Percentiles rank a stretch among this genome's conserved stretches.
These are phyloP conservation scores for Amniculicola lignicola DNA, from an alignment of 495 filamentous ascomycete genomes.

Conservation along the genomic window DNA sequence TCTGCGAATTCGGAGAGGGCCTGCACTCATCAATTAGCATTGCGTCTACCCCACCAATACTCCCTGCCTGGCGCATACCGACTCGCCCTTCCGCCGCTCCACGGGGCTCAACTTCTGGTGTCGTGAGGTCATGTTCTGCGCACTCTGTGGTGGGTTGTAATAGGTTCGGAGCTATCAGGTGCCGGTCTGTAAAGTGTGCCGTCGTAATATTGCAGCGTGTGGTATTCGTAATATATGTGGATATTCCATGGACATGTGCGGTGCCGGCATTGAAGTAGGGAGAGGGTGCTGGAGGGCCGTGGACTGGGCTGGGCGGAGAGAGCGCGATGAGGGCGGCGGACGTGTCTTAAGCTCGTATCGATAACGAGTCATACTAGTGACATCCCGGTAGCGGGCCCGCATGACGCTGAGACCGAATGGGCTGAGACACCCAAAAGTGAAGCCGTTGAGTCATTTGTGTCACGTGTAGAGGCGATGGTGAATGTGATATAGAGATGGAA, in stretches of 20 bases:
- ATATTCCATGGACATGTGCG: constrained; percentile 18
- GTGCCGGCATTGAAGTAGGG: constrained; percentile 21
- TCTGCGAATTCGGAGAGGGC: constrained; percentile 96
- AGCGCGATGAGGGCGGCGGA: background rate
- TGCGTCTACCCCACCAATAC: background rate
- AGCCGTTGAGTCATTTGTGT: too few relatives aligned
- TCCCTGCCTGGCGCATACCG: constrained; percentile 51
- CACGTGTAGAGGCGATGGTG: too few relatives aligned
- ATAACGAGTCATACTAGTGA: constrained; percentile 10
- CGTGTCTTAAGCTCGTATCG: constrained; percentile 12
- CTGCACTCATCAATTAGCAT: constrained; percentile 44
- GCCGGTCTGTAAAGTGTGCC: constrained; percentile 7
- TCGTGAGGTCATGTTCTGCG: constrained; percentile 27
- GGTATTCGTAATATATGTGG: background rate
- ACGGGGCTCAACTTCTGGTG: constrained; percentile 23
- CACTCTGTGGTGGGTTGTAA: background rate
- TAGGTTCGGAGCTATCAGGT: background rate
- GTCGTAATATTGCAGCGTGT: constrained; percentile 8
- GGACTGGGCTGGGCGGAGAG: background rate
- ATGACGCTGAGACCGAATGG: constrained; percentile 11
- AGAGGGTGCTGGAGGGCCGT: background rate
- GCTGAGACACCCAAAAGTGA: background rate
- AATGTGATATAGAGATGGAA: too few relatives aligned
- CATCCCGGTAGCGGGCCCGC: background rate
- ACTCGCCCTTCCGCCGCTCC: constrained; percentile 81